Conservation (phyloP, 257 asterid genomes). For the Forsythia suspensa region DNA sequence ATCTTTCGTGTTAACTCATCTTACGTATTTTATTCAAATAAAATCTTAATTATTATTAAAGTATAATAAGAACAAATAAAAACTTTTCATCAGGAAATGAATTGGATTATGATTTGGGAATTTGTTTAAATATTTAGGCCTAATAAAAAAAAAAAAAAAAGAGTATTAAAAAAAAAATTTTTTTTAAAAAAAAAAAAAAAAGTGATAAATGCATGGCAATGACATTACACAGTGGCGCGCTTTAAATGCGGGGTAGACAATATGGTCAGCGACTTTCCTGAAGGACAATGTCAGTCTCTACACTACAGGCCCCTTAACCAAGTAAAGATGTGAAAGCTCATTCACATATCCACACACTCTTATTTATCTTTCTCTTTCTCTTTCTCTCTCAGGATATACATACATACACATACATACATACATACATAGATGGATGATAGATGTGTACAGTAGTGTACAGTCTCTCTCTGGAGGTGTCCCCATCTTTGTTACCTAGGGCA, state of each 20-base stretch:
- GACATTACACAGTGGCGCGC: slow-evolving; percentile 53
- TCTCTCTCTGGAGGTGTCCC: not conserved
- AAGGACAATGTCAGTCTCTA: slow-evolving; percentile 63
- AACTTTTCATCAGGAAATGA: not conserved
- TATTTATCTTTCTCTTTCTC: not conserved
- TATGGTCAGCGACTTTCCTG: slow-evolving; percentile 61
- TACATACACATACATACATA: not conserved
- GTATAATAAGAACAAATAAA: too few relatives aligned
- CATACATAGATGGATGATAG: not conserved
- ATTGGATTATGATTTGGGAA: not conserved
- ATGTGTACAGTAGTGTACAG: not conserved
- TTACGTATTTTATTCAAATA: too few relatives aligned
- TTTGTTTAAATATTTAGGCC: not conserved
- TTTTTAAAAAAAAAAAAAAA: not conserved
- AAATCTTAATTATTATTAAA: too few relatives aligned
- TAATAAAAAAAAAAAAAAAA: not conserved
- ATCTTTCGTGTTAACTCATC: not conserved
- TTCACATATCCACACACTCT: slow-evolving; percentile 13
- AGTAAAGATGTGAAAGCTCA: slow-evolving; percentile 59
- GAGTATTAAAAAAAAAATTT: not conserved
- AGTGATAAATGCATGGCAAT: slow-evolving; percentile 32
- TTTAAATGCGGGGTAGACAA: slow-evolving; percentile 83
- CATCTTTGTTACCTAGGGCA: slow-evolving; percentile 46
- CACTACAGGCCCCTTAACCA: slow-evolving; percentile 43
- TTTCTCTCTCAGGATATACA: not conserved